A percentile compares a stretch with the other conserved stretches of the same genome.
These are phyloP conservation scores for Rusavskia elegans DNA, from an alignment of 495 filamentous ascomycete genomes.

Conservation along the genomic window DNA sequence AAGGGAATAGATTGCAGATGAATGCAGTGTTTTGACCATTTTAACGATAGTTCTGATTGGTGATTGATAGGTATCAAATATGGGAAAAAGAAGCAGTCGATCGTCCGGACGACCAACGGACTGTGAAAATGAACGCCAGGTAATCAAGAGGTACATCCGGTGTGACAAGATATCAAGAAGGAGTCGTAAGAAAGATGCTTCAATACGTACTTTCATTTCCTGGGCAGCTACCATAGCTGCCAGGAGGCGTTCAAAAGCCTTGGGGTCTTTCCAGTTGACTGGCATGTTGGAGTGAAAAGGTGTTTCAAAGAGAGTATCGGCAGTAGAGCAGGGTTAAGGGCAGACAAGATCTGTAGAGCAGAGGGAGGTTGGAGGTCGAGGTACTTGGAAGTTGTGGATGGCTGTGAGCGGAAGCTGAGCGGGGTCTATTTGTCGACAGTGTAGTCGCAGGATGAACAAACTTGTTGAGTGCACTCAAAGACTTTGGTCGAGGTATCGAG, in stretches of 20 bases:
- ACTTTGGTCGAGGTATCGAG: no score
- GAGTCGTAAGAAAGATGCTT: neutral
- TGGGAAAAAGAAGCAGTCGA: no score
- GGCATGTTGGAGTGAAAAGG: constrained; percentile 11
- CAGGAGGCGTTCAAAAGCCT: constrained; percentile 18
- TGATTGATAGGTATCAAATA: no score
- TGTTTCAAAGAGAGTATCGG: neutral
- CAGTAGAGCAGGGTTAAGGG: neutral
- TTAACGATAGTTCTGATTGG: no score
- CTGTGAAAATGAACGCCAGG: no score
- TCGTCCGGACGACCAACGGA: no score
- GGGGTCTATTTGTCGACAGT: neutral
- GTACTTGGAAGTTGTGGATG: neutral
- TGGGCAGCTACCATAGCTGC: constrained; percentile 20
- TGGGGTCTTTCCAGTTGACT: constrained; percentile 21
- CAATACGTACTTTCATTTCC: constrained; percentile 11
- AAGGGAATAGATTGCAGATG: no score
- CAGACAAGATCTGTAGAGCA: neutral
- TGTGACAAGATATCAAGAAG: neutral
- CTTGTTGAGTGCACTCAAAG: no score
- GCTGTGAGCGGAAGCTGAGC: neutral
- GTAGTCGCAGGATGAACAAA: neutral
- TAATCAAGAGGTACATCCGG: neutral
- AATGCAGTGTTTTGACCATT: no score
- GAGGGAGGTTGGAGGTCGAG: neutral